Conservation (phyloP, 495 filamentous ascomycete genomes). For the Hypoxylon fuscum region DNA sequence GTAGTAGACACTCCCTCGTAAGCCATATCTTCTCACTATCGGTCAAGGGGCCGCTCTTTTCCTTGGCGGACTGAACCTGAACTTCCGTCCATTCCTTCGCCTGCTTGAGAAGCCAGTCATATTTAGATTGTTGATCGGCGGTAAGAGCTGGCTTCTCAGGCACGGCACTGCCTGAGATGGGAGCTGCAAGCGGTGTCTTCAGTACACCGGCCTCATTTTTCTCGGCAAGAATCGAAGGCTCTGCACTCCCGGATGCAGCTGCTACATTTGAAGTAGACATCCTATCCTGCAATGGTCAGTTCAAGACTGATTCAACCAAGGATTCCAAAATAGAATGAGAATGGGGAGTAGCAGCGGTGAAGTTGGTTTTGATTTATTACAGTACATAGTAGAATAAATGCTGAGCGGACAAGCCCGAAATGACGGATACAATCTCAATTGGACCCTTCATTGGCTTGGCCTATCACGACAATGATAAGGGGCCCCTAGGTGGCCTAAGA, state of each 20-base stretch:
- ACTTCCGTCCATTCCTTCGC: constrained; percentile 77
- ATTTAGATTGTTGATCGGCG: constrained; percentile 83
- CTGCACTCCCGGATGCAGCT: constrained; percentile 12
- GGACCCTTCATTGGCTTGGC: constrained; percentile 17
- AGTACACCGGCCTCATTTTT: constrained; percentile 55
- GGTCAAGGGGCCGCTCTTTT: constrained; percentile 70
- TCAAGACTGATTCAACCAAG: neutral
- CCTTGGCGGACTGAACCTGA: constrained; percentile 71
- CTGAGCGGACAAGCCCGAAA: neutral
- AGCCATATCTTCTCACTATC: constrained; percentile 89
- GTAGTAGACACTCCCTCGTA: constrained; percentile 88
- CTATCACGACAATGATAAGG: neutral
- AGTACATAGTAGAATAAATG: too few species aligned
- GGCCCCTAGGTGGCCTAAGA: too few species aligned
- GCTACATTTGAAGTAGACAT: constrained; percentile 46
- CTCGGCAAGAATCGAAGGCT: constrained; percentile 51
- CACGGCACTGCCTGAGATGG: constrained; percentile 65
- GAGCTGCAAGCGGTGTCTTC: constrained; percentile 75
- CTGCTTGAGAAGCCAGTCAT: constrained; percentile 72
- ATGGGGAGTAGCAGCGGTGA: constrained; percentile 4
- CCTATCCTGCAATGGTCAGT: neutral
- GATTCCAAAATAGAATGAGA: neutral
- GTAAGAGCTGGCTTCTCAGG: constrained; percentile 64
- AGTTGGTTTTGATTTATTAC: too few species aligned
- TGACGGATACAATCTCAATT: neutral